phyloP scores from a whole-genome alignment of 164 flowering plant species.

The Annona squamosa region DNA sequence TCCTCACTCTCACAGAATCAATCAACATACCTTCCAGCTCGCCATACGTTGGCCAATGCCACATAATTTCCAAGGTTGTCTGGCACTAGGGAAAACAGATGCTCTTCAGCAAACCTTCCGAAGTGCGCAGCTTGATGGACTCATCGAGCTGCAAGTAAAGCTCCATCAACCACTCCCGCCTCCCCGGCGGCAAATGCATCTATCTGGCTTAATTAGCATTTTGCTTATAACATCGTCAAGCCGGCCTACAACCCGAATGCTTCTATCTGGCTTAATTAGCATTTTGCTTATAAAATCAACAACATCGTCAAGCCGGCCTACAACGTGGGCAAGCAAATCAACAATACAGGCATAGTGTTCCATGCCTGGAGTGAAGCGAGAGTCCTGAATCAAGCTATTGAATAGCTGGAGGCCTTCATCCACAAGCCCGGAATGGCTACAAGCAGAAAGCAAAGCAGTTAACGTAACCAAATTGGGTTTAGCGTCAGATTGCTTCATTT shows the following conservation, averaged over 20 bases:
- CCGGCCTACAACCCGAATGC: constrained; percentile 40
- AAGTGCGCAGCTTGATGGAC: constrained; percentile 28
- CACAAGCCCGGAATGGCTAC: constrained; percentile 58
- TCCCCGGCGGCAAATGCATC: constrained; percentile 23
- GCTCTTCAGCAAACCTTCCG: constrained; percentile 43
- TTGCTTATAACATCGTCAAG: constrained; percentile 36
- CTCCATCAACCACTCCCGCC: constrained; percentile 11
- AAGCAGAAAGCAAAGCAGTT: constrained; percentile 45
- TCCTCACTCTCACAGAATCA: constrained; percentile 39
- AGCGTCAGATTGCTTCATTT: constrained; percentile 30
- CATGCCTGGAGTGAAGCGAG: constrained; percentile 25
- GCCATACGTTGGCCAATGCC: constrained; percentile 43
- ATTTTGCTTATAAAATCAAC: constrained; percentile 29
- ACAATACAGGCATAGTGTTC: constrained; percentile 52
- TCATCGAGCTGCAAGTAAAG: constrained; percentile 41
- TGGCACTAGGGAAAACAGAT: constrained; percentile 43
- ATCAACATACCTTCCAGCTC: constrained; percentile 48
- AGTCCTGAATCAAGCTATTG: constrained; percentile 25
- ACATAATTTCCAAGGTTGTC: constrained; percentile 47
- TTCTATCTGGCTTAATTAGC: constrained; percentile 33
- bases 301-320: constrained; percentile 35
- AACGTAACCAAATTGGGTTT: constrained; percentile 40
- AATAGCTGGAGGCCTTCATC: constrained; percentile 45
- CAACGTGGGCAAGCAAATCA: constrained; percentile 45
- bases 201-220: constrained; percentile 36